Base-by-base conservation (phyloP, 805 yeast species). In the Barnettozyma wickerhamii region DNA sequence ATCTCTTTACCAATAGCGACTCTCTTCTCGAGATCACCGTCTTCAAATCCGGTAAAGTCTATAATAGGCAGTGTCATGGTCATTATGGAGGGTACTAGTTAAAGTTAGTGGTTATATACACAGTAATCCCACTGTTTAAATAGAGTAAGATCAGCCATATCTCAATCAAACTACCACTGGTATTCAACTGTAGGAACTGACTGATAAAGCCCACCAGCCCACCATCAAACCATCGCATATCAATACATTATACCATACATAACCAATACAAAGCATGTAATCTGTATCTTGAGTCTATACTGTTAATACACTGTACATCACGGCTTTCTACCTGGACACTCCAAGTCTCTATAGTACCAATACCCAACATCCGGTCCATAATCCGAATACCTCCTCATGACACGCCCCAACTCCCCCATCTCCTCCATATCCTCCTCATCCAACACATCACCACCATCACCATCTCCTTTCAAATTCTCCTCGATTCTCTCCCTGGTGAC, bases 401-500 rank as follows among this genome's bases (percentile, higher is more conserved):
- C 35, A 38, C 48, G 51, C 7, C 62, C 64, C 15, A 61, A 49
- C 50, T 21, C 15, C 4, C 27, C 21, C 5, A 35, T 10, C 4
- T 20, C 45, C 1, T 52, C 50, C 19, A 68, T 53, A 41, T 68
- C 74, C 20, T 61, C 69, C 5, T 59, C 61, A 37, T 63, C 43
- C 41, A 67, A 58, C 37, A 39, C 53, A 49, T 58, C 42, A 28
- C 19, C 58, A 5, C 38, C 38, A n/a, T 58, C 42, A 28, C 19
- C 58, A 5, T 38, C 38, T 12, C 62, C 63, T 19, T 6, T 26
- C 19, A 51, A 21, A 51, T 68, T 68, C 28, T 64, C 58, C 6
- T 52, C 62, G 41, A 74, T 65, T 65, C 79, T 68, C 4, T 51
- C 42, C 10, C 68, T 65, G 33, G 66, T 68, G 17, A 69, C 68